Evolutionary conservation across 768 basidiomycete genomes (phyloP).

Genomic region (Pulveroboletus sp.): DNA sequence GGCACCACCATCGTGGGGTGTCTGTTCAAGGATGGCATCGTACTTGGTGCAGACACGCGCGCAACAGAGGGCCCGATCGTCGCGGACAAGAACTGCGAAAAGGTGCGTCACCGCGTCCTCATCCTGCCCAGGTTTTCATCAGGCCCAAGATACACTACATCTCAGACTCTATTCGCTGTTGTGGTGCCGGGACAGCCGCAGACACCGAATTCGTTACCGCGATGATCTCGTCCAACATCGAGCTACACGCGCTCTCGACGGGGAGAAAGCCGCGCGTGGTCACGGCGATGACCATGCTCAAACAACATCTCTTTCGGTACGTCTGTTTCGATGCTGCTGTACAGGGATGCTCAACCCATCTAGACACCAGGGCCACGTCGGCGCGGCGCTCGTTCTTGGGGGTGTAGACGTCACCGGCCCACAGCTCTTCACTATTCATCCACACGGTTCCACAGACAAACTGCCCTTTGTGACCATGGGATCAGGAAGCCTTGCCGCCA

Average conservation of each 20-base stretch:
- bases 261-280: slow-evolving; percentile 92
- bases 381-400: slow-evolving; percentile 93
- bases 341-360: not conserved
- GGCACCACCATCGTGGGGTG: slow-evolving; percentile 99
- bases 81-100: slow-evolving; percentile 99
- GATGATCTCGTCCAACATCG: slow-evolving; percentile 94
- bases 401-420: slow-evolving; percentile 95
- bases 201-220: slow-evolving; percentile 96
- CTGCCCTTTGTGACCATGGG: slow-evolving; percentile 99
- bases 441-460: slow-evolving; percentile 98
- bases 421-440: slow-evolving; percentile 93
- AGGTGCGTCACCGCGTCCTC: slow-evolving; percentile 50
- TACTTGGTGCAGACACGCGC: slow-evolving; percentile 94
- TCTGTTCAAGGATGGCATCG: slow-evolving; percentile 87
- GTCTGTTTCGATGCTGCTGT: slow-evolving; percentile 11
- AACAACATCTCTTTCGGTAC: slow-evolving; percentile 92
- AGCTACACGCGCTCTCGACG: slow-evolving; percentile 86
- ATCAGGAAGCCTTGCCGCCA: slow-evolving; percentile 92
- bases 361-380: slow-evolving; percentile 91
- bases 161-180: slow-evolving; percentile 92
- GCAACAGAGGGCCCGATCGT: slow-evolving; percentile 94
- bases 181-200: slow-evolving; percentile 98
- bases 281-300: slow-evolving; percentile 98
- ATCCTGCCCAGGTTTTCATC: not conserved
- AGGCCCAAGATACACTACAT: slow-evolving; percentile 90